Conservation (phyloP, 2,329 filamentous ascomycete genomes). For the Colletotrichum sansevieriae region DNA sequence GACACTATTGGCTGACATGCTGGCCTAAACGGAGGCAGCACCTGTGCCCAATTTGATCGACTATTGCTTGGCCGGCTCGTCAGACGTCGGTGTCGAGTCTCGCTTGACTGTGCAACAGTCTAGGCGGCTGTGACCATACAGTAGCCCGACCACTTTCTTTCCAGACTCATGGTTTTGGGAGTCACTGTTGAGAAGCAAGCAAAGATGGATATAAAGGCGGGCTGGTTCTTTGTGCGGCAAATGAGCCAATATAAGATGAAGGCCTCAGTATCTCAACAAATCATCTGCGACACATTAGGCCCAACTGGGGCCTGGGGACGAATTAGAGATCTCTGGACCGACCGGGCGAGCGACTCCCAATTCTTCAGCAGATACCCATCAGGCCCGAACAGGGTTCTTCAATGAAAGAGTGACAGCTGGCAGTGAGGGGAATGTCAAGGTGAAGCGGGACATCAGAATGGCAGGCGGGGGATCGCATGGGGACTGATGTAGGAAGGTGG, state of each 20-base stretch:
- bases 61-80: not conserved
- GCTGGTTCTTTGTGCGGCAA: no score
- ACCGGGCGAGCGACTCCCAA: not conserved
- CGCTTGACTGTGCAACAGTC: no score
- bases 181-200: not conserved
- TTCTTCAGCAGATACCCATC: not conserved
- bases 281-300: no score
- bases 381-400: conserved; percentile 2
- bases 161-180: not conserved
- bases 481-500: conserved; percentile 23
- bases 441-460: not conserved
- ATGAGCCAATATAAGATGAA: no score
- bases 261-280: no score
- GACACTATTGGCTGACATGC: conserved; percentile 19
- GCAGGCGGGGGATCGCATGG: conserved; percentile 15
- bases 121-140: not conserved
- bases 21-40: not conserved
- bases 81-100: not conserved
- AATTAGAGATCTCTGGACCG: not conserved
- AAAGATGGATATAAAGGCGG: no score
- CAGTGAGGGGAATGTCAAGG: conserved; percentile 17
- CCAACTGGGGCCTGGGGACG: no score
- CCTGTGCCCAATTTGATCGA: not conserved
- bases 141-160: not conserved
- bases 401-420: conserved; percentile 19